Evolutionary conservation across 768 basidiomycete genomes (phyloP), one percentile per base, ranked within the genome.

Genomic region (Boletus sp.): DNA sequence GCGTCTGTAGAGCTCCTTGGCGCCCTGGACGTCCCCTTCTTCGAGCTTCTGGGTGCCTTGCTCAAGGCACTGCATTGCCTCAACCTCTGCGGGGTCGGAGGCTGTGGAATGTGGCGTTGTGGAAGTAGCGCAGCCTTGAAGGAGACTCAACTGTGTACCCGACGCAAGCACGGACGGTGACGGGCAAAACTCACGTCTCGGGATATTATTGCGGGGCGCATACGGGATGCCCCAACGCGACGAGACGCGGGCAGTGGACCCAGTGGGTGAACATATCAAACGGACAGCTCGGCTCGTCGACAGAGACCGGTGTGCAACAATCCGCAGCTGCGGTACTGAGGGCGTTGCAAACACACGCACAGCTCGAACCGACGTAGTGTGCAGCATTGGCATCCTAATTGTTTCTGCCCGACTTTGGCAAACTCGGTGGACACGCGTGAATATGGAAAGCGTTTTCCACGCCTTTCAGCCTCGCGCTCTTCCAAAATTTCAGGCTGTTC

Each of bases 31-130:
- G 59, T 94, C 92, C 20, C 92, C 92, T 65, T 92, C 90, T 70
- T 93, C 92, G 36, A 94, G 77, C 64, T 90, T 90, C 63, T 82
- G 79, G 1, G 92, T 93, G 40, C 92, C 92, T 67, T 87, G 82
- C 73, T 93, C 92, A 20, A 94, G 79, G 60, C 87, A 91, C 50
- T 80, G 79, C 71, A 89, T 74, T 4, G 91, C 90, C 71, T 93
- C 91, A 24, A 77, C 75, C 63, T 93, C 90, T 56, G 89, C 90
- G 32, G 92, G 92, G 74, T 94, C 91, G 24, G 83, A 82, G 36
- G 89, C 79, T 20, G 86, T 85, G n/a, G 90, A 93, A 64, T 92
- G 88, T 7, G 86, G 82, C 11, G 89, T 90, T 10, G 84, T 85
- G 35, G 90, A 89, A 33, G 89, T 86, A 24, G 91, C 91, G 82